Evolutionary conservation across 1,284 basidiomycete genomes (phyloP).

Genomic region (Ustilago xerochloae): DNA sequence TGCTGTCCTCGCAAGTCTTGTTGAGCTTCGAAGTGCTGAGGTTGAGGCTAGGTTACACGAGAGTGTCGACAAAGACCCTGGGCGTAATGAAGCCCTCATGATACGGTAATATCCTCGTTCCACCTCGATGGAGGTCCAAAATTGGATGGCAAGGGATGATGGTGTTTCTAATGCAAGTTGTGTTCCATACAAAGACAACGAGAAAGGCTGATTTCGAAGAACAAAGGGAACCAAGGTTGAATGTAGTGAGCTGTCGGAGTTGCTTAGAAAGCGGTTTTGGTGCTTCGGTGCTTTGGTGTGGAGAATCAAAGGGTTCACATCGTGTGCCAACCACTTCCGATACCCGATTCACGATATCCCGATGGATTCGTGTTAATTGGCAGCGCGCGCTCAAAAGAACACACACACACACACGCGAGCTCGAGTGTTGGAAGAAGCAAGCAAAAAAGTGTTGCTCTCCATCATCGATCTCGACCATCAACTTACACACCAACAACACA

Average conservation of each 20-base stretch:
- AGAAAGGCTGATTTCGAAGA: no score
- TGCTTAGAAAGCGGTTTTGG: no score
- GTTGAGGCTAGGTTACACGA: background rate
- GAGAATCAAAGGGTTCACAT: background rate
- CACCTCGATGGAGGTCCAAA: no score
- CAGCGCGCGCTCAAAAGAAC: constrained; percentile 10
- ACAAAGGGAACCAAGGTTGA: no score
- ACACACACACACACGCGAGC: background rate
- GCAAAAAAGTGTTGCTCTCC: constrained; percentile 8
- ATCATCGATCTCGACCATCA: background rate
- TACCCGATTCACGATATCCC: background rate
- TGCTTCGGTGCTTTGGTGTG: background rate
- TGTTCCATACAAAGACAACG: no score
- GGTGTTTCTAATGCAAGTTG: no score
- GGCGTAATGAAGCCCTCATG: constrained; percentile 28
- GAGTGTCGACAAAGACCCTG: background rate
- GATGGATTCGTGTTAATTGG: constrained; percentile 18
- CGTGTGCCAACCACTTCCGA: constrained; percentile 3
- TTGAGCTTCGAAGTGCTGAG: background rate
- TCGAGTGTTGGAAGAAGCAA: background rate
- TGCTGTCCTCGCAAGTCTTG: background rate
- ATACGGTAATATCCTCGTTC: background rate
- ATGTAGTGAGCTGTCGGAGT: no score
- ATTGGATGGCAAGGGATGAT: no score
- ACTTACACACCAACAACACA: background rate